Evolutionary conservation across 306 rosid species (phyloP).

Genomic region (Medicago ruthenica): DNA sequence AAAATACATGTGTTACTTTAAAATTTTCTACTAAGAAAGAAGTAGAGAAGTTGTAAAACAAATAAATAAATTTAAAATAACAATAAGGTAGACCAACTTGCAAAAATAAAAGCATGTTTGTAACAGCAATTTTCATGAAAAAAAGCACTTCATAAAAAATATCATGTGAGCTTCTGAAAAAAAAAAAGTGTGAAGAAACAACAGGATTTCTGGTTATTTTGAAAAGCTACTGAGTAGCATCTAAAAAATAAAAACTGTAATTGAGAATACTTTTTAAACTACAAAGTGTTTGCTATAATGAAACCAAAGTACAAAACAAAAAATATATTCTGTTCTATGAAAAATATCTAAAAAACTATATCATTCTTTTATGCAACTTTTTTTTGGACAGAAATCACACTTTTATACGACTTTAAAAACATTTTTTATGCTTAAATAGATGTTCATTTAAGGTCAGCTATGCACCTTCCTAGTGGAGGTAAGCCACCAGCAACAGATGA

Average conservation of each 20-base stretch:
- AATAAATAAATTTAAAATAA: neutral
- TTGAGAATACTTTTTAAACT: neutral
- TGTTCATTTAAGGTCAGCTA: slow-evolving; percentile 18
- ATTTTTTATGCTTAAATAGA: slow-evolving; percentile 2
- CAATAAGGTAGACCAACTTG: slow-evolving; percentile 18
- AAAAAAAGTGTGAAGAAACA: neutral
- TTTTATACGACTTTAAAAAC: neutral
- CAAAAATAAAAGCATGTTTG: neutral
- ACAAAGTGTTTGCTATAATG: neutral
- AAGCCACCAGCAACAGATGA: slow-evolving; percentile 96
- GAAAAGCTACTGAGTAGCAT: neutral
- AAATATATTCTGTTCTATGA: neutral
- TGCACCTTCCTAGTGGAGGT: slow-evolving; percentile 96
- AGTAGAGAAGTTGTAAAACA: neutral
- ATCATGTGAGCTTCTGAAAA: neutral
- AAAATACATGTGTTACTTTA: slow-evolving; percentile 22
- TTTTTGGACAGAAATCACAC: neutral
- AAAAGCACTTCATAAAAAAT: neutral
- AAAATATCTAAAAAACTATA: neutral
- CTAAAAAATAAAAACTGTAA: neutral
- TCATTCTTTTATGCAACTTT: neutral
- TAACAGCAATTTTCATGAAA: neutral
- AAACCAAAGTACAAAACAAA: neutral
- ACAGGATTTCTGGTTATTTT: slow-evolving; percentile 8
- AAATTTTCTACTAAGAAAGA: slow-evolving; percentile 38